Conservation (phyloP, 805 yeast species). For the Wickerhamomyces silvicola region DNA sequence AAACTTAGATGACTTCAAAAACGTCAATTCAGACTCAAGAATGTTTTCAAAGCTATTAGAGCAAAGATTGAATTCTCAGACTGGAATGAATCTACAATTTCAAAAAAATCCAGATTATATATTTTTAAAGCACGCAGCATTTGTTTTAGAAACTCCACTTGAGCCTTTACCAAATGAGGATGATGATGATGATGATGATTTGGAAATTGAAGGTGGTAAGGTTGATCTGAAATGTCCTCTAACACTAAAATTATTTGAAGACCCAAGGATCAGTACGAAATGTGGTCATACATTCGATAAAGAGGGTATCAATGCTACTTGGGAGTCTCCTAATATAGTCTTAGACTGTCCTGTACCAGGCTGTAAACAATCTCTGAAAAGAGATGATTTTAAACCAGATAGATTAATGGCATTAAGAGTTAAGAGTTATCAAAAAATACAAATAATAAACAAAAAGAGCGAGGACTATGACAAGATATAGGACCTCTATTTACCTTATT, state of each 20-base stretch:
- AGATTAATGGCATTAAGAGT: conserved; percentile 51
- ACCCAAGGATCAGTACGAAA: conserved; percentile 47
- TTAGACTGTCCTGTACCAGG: conserved; percentile 55
- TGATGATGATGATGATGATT: conserved; percentile 46
- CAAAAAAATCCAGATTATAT: conserved; percentile 7
- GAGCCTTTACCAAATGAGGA: conserved; percentile 48
- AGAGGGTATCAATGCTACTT: conserved; percentile 34
- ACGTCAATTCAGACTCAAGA: conserved; percentile 10
- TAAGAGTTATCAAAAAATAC: conserved; percentile 27
- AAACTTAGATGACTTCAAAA: conserved; percentile 7
- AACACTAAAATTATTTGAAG: conserved; percentile 42
- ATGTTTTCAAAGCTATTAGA: conserved; percentile 10
- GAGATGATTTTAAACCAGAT: conserved; percentile 38
- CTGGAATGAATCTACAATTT: background rate
- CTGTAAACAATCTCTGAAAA: conserved; percentile 27
- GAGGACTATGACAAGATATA: conserved; percentile 12
- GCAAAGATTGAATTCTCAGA: background rate
- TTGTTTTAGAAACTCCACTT: conserved; percentile 52
- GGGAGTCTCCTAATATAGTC: conserved; percentile 8
- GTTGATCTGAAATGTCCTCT: conserved; percentile 67
- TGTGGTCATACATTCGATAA: conserved; percentile 64
- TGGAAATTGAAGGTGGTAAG: conserved; percentile 64
- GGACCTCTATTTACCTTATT: too few species aligned
- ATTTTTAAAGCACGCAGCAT: conserved; percentile 35
- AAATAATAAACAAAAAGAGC: conserved; percentile 6